Conservation (phyloP, 1,284 basidiomycete species). For the Salmacisia buchloeana region DNA sequence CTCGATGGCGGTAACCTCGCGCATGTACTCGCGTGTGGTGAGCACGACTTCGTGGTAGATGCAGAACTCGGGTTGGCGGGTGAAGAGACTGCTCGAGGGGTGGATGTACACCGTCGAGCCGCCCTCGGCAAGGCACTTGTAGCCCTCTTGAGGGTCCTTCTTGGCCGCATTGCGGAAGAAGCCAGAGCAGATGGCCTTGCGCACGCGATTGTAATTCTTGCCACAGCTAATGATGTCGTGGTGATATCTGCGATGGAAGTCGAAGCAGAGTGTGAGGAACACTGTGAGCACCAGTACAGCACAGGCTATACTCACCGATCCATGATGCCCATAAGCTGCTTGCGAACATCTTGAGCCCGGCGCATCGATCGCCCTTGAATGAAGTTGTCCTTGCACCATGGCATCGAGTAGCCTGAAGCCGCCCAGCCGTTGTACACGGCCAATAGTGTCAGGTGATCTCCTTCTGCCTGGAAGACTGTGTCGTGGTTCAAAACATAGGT, state of each 20-base stretch:
- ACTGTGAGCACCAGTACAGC: conserved; percentile 28
- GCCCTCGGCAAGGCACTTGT: conserved; percentile 95
- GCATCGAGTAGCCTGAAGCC: conserved; percentile 76
- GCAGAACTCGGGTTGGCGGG: conserved; percentile 73
- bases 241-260: conserved; percentile 62
- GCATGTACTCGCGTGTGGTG: conserved; percentile 80
- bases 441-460: conserved; percentile 88
- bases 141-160: conserved; percentile 65
- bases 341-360: conserved; percentile 93
- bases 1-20: conserved; percentile 87
- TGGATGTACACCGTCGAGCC: conserved; percentile 87
- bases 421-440: conserved; percentile 99
- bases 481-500: not conserved
- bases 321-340: conserved; percentile 97
- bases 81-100: conserved; percentile 93
- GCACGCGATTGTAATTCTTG: conserved; percentile 84
- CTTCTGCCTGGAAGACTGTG: conserved; percentile 68
- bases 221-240: conserved; percentile 90
- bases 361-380: conserved; percentile 95
- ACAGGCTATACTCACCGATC: conserved; percentile 63
- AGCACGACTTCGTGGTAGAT: conserved; percentile 70
- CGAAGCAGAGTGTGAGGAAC: not conserved
- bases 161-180: conserved; percentile 55
- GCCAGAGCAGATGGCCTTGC: conserved; percentile 92
- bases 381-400: conserved; percentile 77